phyloP scores from a whole-genome alignment of 257 asterid genomes.

The Hygrophila difformis region DNA sequence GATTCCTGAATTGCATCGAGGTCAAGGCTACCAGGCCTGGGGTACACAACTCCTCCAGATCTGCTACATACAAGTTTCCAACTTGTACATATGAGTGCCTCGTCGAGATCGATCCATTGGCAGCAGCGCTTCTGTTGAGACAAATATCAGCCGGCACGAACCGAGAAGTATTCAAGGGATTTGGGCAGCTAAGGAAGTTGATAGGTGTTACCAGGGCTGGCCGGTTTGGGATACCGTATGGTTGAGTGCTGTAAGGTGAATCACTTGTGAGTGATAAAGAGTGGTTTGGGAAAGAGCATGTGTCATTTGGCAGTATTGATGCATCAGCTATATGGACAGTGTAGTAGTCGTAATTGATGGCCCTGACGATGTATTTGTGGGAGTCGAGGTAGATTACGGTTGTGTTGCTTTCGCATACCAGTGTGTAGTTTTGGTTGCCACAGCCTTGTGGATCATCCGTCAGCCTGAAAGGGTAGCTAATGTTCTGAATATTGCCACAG shows the following conservation, averaged over 20 bases:
- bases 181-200: too few species aligned
- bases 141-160: neutral
- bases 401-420: constrained; percentile 23
- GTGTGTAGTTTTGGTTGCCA: constrained; percentile 25
- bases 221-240: too few species aligned
- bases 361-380: constrained; percentile 15
- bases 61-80: too few species aligned
- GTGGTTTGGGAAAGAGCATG: constrained; percentile 11
- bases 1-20: constrained; percentile 1
- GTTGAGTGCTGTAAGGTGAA: neutral
- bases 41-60: too few species aligned
- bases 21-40: too few species aligned
- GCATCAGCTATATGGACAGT: constrained; percentile 24
- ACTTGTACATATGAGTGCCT: too few species aligned
- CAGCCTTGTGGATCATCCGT: constrained; percentile 31
- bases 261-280: neutral
- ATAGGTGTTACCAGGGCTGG: too few species aligned
- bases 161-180: neutral
- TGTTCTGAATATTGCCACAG: constrained; percentile 25
- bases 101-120: too few species aligned
- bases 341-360: constrained; percentile 20
- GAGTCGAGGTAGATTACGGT: constrained; percentile 14
- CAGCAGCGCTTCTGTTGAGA: too few species aligned
- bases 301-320: constrained; percentile 5
- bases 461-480: constrained; percentile 35